Evolutionary conservation across 345 rosid genomes (phyloP).

Genomic region (Citrus sinensis): DVS_A1.0 CM039169.1:16942501-16943000

Average conservation of each 20-base stretch:
- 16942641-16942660: slow-evolving; percentile 63
- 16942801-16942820: not conserved
- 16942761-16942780: slow-evolving; percentile 97
- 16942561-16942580: slow-evolving; percentile 2
- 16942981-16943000: not conserved
- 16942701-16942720: slow-evolving; percentile 74
- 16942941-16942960: not conserved
- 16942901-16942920: not conserved
- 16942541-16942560: not conserved
- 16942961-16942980: not conserved
- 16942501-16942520: not conserved
- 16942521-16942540: not conserved
- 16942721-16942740: slow-evolving; percentile 94
- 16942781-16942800: slow-evolving; percentile 19
- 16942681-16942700: slow-evolving; percentile 48
- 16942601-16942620: slow-evolving; percentile 72
- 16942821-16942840: not conserved
- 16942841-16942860: not conserved
- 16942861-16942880: not conserved
- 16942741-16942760: slow-evolving; percentile 88
- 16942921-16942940: not conserved
- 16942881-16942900: no score
- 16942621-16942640: slow-evolving; percentile 93
- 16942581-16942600: slow-evolving; percentile 18
- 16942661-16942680: slow-evolving; percentile 37